Percentiles rank a stretch among this genome's conserved stretches.
phyloP scores from a whole-genome alignment of 441 rosid genomes.

The Mallotus repandus region DNA sequence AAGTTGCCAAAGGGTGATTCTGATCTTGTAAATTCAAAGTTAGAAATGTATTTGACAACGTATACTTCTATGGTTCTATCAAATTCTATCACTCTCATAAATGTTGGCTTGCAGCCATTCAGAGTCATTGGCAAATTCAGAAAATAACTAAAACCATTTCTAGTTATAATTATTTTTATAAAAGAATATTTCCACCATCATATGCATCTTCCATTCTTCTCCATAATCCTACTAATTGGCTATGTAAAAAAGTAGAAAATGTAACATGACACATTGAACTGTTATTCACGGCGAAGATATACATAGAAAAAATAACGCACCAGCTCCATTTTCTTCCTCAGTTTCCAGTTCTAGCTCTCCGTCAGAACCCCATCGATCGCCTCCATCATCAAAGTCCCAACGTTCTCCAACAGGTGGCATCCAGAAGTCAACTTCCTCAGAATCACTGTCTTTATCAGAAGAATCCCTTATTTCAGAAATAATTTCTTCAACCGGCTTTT shows the following conservation, averaged over 20 bases:
- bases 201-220: conserved; percentile 19
- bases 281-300: neutral
- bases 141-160: neutral
- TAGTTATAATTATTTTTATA: conserved; percentile 5
- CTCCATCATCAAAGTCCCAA: conserved; percentile 88
- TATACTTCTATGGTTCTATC: neutral
- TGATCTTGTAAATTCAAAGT: neutral
- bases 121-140: no score
- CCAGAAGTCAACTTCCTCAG: conserved; percentile 83
- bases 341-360: conserved; percentile 46
- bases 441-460: conserved; percentile 47
- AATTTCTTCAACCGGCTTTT: conserved; percentile 41
- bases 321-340: conserved; percentile 51
- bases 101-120: neutral
- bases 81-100: neutral
- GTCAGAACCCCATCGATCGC: conserved; percentile 82
- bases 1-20: neutral
- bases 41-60: neutral
- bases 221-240: neutral
- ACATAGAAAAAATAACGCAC: conserved; percentile 35
- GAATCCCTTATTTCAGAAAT: conserved; percentile 53
- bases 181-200: neutral
- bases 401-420: conserved; percentile 81
- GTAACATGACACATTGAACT: neutral
- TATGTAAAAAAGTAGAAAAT: neutral